Percentiles rank a stretch among this genome's conserved stretches.
These are phyloP conservation scores for Plasmodium relictum DNA, from an alignment of 169 alveolate genomes.

Conservation along the genomic window DNA sequence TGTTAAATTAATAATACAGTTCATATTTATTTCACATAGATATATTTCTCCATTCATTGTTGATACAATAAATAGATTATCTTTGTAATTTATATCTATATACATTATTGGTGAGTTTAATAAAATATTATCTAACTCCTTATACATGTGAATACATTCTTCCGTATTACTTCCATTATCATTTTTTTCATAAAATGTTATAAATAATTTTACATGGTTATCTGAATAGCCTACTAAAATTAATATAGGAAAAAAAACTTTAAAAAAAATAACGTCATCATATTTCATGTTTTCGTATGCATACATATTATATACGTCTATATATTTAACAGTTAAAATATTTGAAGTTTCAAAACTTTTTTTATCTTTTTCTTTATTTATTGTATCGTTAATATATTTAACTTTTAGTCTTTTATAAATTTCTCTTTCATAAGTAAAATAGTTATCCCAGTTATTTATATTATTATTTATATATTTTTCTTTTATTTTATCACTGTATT, in stretches of 20 bases:
- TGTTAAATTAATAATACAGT: constrained; percentile 1
- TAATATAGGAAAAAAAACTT: constrained; percentile 50
- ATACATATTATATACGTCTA: constrained; percentile 37
- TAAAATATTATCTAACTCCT: constrained; percentile 40
- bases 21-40: constrained; percentile 51
- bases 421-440: constrained; percentile 46
- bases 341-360: constrained; percentile 28
- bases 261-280: constrained; percentile 62
- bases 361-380: background rate
- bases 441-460: constrained; percentile 48
- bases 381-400: constrained; percentile 13
- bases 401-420: constrained; percentile 47
- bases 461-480: background rate
- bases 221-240: constrained; percentile 70
- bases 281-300: constrained; percentile 16
- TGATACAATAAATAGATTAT: constrained; percentile 47
- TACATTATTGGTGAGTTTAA: constrained; percentile 62
- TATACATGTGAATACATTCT: constrained; percentile 27
- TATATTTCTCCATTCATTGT: constrained; percentile 71
- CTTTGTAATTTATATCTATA: constrained; percentile 69
- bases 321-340: constrained; percentile 39
- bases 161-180: constrained; percentile 23
- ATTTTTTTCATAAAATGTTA: constrained; percentile 39
- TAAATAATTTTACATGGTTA: constrained; percentile 39
- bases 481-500: background rate